Conservation (phyloP, 2,329 filamentous ascomycete species). For the Aureobasidium sp. region DNA sequence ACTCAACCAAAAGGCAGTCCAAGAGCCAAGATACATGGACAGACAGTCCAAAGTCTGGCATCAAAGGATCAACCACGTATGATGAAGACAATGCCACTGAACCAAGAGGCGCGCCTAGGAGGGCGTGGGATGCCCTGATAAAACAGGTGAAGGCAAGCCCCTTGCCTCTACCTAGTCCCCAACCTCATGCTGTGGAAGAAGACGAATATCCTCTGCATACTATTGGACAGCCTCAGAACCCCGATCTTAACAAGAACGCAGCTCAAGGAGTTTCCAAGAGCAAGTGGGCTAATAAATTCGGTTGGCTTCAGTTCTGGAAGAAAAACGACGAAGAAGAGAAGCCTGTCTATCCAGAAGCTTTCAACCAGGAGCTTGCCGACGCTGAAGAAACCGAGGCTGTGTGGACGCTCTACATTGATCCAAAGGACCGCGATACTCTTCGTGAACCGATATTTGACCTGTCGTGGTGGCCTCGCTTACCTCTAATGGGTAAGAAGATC, state of each 20-base stretch:
- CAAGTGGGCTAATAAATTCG: constrained; percentile 20
- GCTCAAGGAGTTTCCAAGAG: constrained; percentile 17
- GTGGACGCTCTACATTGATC: constrained; percentile 77
- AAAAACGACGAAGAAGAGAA: constrained; percentile 18
- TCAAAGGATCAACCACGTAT: background rate
- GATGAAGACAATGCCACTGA: background rate
- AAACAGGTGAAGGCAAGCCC: constrained; percentile 15
- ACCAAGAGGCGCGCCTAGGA: constrained; percentile 10
- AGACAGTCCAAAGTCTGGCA: background rate
- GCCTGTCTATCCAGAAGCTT: constrained; percentile 51
- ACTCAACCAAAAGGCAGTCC: background rate
- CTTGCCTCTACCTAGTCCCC: constrained; percentile 35
- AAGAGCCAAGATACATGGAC: background rate
- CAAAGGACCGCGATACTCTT: constrained; percentile 78
- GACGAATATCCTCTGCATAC: constrained; percentile 22
- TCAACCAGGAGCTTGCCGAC: constrained; percentile 53
- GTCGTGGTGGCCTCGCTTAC: constrained; percentile 59
- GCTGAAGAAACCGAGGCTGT: constrained; percentile 55
- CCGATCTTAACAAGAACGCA: constrained; percentile 1
- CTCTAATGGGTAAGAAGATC: constrained; percentile 63
- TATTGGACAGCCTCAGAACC: constrained; percentile 10
- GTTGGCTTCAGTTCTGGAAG: constrained; percentile 24
- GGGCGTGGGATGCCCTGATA: constrained; percentile 18
- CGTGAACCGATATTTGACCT: constrained; percentile 55
- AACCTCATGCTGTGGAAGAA: constrained; percentile 28